phyloP scores from a whole-genome alignment of 306 rosid species.

The Gleditsia sinensis region DNA sequence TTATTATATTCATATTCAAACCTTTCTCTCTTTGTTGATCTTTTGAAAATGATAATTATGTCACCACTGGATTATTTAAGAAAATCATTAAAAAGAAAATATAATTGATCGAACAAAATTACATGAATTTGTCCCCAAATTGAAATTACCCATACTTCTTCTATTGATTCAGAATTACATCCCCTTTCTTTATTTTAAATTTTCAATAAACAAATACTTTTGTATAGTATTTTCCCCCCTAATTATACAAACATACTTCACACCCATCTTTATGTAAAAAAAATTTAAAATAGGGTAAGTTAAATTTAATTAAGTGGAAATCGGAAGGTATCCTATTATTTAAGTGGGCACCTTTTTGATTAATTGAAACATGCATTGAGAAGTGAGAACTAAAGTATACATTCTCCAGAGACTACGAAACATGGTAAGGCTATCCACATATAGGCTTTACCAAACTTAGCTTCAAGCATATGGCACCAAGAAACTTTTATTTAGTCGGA shows the following conservation, averaged over 20 bases:
- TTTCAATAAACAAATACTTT: too few relatives aligned
- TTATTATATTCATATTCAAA: background rate
- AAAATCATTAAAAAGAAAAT: slow-evolving; percentile 2
- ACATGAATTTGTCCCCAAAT: too few relatives aligned
- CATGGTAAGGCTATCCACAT: background rate
- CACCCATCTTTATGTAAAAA: too few relatives aligned
- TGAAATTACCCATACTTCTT: too few relatives aligned
- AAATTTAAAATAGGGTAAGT: too few relatives aligned
- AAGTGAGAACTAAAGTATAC: background rate
- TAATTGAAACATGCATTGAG: slow-evolving; percentile 17
- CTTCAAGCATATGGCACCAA: too few relatives aligned
- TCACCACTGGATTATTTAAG: background rate
- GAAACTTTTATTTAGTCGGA: too few relatives aligned
- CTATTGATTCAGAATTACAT: too few relatives aligned
- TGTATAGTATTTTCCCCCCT: too few relatives aligned
- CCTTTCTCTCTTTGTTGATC: background rate
- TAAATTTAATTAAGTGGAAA: too few relatives aligned
- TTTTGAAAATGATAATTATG: background rate
- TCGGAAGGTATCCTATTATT: background rate
- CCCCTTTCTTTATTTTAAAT: too few relatives aligned
- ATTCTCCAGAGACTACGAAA: background rate
- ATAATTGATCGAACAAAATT: background rate
- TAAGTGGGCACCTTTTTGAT: background rate
- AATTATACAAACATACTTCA: too few relatives aligned
- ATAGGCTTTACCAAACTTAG: background rate